Percentiles rank a stretch among this genome's conserved stretches.
Evolutionary conservation across 192 early-diverging fungal genomes (phyloP).

Genomic region (Backusella psychrophila): DNA sequence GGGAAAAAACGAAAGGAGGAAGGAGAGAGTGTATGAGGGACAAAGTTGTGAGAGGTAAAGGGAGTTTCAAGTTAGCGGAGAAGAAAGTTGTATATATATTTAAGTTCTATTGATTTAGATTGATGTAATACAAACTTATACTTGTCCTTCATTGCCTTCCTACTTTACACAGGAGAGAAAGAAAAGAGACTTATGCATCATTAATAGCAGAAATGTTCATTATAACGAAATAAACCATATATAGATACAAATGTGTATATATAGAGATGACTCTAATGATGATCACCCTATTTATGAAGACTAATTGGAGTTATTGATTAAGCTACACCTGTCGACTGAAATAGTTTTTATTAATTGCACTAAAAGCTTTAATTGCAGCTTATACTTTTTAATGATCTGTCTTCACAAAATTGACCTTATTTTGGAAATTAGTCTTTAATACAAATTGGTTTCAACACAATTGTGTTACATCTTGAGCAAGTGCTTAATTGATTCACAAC

Average conservation of each 20-base stretch:
- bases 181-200: background rate
- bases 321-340: background rate
- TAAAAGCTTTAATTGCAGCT: conserved; percentile 1
- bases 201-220: background rate
- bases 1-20: background rate
- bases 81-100: conserved; percentile 2
- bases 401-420: background rate
- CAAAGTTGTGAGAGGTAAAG: background rate
- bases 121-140: background rate
- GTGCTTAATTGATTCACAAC: background rate
- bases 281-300: background rate
- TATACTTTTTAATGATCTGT: conserved; percentile 7
- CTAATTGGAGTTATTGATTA: background rate
- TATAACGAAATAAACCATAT: background rate
- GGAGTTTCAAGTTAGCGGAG: conserved; percentile 2
- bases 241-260: background rate
- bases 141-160: conserved; percentile 1
- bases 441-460: background rate
- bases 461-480: background rate
- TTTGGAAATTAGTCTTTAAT: conserved; percentile 1
- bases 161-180: background rate
- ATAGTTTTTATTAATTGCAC: background rate
- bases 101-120: conserved; percentile 8
- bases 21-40: background rate
- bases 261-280: background rate